Evolutionary conservation across 1,284 basidiomycete species (phyloP), one percentile per base, ranked within the genome.

Genomic region (Bondarzewia mesenterica): DNA sequence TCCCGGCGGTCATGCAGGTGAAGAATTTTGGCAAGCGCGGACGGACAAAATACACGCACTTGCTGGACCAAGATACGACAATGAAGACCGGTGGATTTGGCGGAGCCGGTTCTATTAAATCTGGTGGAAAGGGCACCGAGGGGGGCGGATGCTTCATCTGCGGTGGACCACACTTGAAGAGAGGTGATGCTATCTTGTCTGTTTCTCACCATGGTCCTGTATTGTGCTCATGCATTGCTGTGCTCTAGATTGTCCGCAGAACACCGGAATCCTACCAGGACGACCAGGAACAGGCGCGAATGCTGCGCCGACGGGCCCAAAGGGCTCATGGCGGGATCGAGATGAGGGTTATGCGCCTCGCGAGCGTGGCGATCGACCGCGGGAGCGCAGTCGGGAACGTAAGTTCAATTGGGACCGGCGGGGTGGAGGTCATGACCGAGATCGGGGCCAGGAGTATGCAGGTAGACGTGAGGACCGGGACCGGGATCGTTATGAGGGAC

Each of bases 1-100:
- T 99, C 37, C 96, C 96, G 7, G 80, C 89, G 66, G 88, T 97
- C 52, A 95, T 99, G 93, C 96, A 99, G 71, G 93, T 96, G 58
- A 85, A 85, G 65, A 86, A 98, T 70, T 99, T 93, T 64, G 96
- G 96, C 44, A 95, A 93, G 68, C 82, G 88, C 51, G 81, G 89
- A 58, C 80, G 89, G 48, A 93, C 90, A 43, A 95, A 95, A 69
- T 99, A 96, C 61, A 98, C 95, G 16, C 94, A 99, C 69, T 70
- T 99, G 56, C 69, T 92, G 37, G 93, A 94, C 60, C 90, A 99
- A 71, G 95, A 99, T 65, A 99, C 95, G 1, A 89, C 88, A 5
- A 66, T 61, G 20, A 57, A 63, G 18, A 71, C 60, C 50, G 82
- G 78, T 51, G 88, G 79, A 23, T 89, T 82, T 73, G 88, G 88